phyloP scores from a whole-genome alignment of 2,329 filamentous ascomycete species.

The Fusarium falciforme region DNA sequence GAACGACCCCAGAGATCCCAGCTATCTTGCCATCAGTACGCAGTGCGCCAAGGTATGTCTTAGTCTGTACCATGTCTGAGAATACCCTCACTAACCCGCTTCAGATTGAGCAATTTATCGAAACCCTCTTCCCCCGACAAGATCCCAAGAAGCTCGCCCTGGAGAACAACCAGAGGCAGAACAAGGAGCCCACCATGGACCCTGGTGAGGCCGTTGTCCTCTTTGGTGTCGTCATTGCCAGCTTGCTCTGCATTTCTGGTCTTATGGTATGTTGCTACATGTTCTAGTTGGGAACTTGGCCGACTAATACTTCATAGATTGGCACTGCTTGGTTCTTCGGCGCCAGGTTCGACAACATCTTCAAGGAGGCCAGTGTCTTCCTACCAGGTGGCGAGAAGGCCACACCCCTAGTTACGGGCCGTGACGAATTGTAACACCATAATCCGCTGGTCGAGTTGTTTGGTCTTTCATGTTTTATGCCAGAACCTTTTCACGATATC shows the following conservation, averaged over 20 bases:
- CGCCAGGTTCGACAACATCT: conserved; percentile 76
- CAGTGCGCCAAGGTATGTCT: conserved; percentile 81
- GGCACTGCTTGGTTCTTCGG: conserved; percentile 82
- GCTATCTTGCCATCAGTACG: conserved; percentile 90
- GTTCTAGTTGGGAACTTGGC: background rate
- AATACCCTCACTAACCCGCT: conserved; percentile 19
- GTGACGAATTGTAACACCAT: conserved; percentile 51
- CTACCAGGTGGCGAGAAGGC: conserved; percentile 38
- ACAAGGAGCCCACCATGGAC: conserved; percentile 59
- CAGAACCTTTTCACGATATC: conserved; percentile 44
- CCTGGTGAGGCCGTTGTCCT: conserved; percentile 74
- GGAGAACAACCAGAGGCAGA: conserved; percentile 52
- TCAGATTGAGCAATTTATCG: conserved; percentile 94
- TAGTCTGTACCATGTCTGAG: rapidly evolving
- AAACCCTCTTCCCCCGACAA: conserved; percentile 89
- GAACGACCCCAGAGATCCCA: conserved; percentile 93
- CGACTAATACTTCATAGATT: conserved; percentile 64
- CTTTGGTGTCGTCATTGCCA: conserved; percentile 71
- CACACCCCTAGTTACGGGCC: conserved; percentile 42
- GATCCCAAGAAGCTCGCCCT: conserved; percentile 70
- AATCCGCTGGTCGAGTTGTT: conserved; percentile 23
- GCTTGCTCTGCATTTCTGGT: conserved; percentile 77
- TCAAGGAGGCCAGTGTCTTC: conserved; percentile 41
- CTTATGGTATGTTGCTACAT: conserved; percentile 77
- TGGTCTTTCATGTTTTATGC: conserved; percentile 28